Conservation (phyloP, 345 rosid genomes). For the Lenwebbia sp. region DNA sequence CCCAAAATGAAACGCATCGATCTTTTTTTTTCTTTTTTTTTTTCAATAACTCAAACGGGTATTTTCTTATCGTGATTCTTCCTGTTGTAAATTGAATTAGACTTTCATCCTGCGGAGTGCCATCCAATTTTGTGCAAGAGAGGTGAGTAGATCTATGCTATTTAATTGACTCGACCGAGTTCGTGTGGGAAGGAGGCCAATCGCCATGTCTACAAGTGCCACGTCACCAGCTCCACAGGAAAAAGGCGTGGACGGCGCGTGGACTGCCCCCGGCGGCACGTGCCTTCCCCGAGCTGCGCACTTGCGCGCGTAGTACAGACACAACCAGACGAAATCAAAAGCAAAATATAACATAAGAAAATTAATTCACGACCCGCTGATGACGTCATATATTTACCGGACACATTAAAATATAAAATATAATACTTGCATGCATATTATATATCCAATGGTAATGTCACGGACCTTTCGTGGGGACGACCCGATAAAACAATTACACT, state of each 20-base stretch:
- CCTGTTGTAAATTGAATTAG: background rate
- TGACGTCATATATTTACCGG: background rate
- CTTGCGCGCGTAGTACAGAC: background rate
- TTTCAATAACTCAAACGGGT: background rate
- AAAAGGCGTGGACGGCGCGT: background rate
- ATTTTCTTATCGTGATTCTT: rapidly evolving
- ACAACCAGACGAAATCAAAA: background rate
- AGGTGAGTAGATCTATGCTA: background rate
- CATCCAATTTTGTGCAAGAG: background rate
- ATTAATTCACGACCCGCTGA: background rate
- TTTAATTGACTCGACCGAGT: background rate
- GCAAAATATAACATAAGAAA: background rate
- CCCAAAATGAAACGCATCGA: background rate
- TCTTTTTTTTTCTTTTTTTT: background rate
- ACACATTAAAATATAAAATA: background rate
- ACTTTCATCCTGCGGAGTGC: background rate
- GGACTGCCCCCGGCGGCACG: background rate
- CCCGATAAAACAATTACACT: background rate
- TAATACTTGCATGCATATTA: background rate
- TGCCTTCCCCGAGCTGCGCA: background rate
- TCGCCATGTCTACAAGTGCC: background rate
- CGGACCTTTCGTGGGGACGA: background rate
- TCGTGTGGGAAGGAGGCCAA: background rate
- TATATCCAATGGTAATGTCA: background rate
- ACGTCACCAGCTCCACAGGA: background rate